Evolutionary conservation across 2,329 filamentous ascomycete species (phyloP).

Genomic region (Teratosphaeria viscida): DNA sequence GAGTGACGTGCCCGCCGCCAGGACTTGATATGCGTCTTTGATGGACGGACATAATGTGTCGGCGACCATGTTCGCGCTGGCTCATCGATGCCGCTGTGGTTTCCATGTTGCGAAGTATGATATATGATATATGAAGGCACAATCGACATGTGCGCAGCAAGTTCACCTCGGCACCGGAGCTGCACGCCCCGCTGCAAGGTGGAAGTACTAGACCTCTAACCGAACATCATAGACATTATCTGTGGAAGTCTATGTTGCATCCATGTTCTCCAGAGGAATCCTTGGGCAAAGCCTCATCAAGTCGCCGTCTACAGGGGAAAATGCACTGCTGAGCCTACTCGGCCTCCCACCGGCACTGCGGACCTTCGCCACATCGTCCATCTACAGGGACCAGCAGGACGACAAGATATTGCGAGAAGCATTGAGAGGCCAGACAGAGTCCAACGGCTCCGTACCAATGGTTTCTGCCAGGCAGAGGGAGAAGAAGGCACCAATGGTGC

Average conservation of each 20-base stretch:
- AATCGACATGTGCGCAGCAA: not conserved
- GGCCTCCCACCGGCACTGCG: conserved; percentile 1
- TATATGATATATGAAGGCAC: too few species aligned
- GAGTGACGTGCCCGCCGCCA: not conserved
- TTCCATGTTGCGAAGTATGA: too few species aligned
- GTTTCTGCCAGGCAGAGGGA: conserved; percentile 9
- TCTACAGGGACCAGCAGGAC: conserved; percentile 2
- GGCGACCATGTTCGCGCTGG: too few species aligned
- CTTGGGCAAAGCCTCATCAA: not conserved
- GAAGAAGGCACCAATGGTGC: conserved; percentile 34
- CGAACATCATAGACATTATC: not conserved
- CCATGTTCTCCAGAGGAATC: not conserved
- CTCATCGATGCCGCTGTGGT: too few species aligned
- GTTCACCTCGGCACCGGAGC: not conserved
- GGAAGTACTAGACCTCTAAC: not conserved
- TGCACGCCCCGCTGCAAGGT: not conserved
- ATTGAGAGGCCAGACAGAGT: conserved; percentile 5
- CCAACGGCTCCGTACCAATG: conserved; percentile 12
- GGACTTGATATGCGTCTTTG: not conserved
- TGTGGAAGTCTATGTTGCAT: not conserved
- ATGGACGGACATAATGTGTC: not conserved
- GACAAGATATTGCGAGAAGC: conserved; percentile 6
- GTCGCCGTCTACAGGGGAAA: not conserved
- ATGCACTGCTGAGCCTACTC: not conserved
- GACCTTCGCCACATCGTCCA: conserved; percentile 2